phyloP scores from a whole-genome alignment of 202 grass and related monocot genomes.

The Panicum hallii region DNA sequence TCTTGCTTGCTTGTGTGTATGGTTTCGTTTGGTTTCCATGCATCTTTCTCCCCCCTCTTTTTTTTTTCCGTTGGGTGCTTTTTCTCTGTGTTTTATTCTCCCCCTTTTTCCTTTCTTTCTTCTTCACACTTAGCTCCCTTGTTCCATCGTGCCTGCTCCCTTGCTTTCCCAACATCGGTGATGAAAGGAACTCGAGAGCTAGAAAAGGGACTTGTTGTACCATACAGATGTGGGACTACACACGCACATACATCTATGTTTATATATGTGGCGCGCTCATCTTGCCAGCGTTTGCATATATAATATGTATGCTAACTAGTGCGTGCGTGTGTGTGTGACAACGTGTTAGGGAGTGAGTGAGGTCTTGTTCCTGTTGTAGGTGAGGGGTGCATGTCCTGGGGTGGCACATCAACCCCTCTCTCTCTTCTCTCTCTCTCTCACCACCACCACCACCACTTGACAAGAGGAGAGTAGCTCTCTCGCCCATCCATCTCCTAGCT shows the following conservation, averaged over 20 bases:
- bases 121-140: conserved; percentile 31
- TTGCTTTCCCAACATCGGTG: conserved; percentile 64
- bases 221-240: conserved; percentile 50
- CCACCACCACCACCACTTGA: conserved; percentile 43
- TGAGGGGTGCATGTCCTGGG: conserved; percentile 70
- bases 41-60: conserved; percentile 1
- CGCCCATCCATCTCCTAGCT: conserved; percentile 34
- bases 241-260: neutral
- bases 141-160: conserved; percentile 48
- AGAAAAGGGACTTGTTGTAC: conserved; percentile 61
- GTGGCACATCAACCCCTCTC: conserved; percentile 58
- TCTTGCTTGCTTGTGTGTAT: neutral
- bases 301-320: conserved; percentile 19
- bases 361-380: conserved; percentile 57
- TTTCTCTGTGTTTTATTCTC: neutral
- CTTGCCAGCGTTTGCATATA: neutral
- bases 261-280: neutral
- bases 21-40: neutral
- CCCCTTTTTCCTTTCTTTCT: neutral
- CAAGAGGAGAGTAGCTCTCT: conserved; percentile 35
- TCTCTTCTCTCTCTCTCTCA: neutral
- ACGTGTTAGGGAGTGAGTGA: neutral
- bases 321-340: neutral
- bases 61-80: conserved; percentile 3
- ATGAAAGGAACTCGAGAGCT: conserved; percentile 80